Percentiles rank a stretch among this genome's conserved stretches.
These are phyloP conservation scores for Canna indica DNA, from an alignment of 176 grass and related monocot species.

Conservation along the genomic window DNA sequence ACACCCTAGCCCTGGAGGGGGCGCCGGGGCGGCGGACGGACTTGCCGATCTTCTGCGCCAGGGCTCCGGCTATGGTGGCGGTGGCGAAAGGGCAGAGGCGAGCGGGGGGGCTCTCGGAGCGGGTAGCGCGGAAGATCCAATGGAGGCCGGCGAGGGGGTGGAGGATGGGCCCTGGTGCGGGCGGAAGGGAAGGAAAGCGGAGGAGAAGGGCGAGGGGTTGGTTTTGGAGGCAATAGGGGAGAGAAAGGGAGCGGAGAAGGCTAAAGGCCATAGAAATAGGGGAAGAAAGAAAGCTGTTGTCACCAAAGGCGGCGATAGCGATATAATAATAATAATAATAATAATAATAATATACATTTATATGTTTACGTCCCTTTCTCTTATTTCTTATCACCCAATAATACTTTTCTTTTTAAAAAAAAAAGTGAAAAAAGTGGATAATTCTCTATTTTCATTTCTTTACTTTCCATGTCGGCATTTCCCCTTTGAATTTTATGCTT, in stretches of 20 bases:
- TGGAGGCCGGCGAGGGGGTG: not conserved
- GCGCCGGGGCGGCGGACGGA: conserved; percentile 41
- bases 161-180: not conserved
- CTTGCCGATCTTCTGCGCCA: conserved; percentile 50
- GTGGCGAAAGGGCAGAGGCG: not conserved
- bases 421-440: too few relatives aligned
- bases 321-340: not conserved
- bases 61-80: conserved; percentile 16
- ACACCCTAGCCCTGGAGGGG: conserved; percentile 48
- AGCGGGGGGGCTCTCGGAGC: not conserved
- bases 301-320: conserved; percentile 5
- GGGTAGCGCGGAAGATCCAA: conserved; percentile 3
- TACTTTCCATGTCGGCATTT: too few relatives aligned
- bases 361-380: too few relatives aligned
- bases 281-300: not conserved
- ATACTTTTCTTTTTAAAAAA: too few relatives aligned
- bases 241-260: not conserved
- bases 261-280: not conserved
- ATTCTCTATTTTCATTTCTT: too few relatives aligned
- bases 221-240: conserved; percentile 18
- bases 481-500: too few relatives aligned
- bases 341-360: not conserved
- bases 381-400: too few relatives aligned
- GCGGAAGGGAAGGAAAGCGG: not conserved
- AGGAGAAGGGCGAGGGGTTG: conserved; percentile 27